Evolutionary conservation across 345 rosid genomes (phyloP).

Genomic region (Clarkia xantiana): DNA sequence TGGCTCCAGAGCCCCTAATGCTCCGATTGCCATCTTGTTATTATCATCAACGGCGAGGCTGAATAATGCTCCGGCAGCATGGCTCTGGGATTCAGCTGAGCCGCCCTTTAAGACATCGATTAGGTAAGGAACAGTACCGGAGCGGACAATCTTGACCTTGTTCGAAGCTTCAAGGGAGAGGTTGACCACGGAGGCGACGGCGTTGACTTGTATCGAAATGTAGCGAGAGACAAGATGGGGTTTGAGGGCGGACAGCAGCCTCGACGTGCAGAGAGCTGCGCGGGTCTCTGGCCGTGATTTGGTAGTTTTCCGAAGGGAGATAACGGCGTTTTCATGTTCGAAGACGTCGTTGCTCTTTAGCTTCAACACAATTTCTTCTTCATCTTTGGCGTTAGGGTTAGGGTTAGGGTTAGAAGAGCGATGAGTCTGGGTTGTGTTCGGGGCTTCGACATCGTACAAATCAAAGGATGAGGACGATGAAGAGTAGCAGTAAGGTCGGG

Average conservation of each 20-base stretch:
- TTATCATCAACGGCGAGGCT: conserved; percentile 68
- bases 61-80: conserved; percentile 68
- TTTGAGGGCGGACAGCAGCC: conserved; percentile 35
- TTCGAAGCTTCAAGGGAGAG: conserved; percentile 53
- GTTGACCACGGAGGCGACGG: conserved; percentile 59
- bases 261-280: conserved; percentile 37
- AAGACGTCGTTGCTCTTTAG: conserved; percentile 34
- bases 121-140: conserved; percentile 51
- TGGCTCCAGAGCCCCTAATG: conserved; percentile 68
- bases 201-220: conserved; percentile 48
- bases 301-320: conserved; percentile 45
- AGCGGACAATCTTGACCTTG: conserved; percentile 54
- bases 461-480: conserved; percentile 34
- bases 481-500: conserved; percentile 54
- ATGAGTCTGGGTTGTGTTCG: conserved; percentile 11
- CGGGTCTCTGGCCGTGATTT: conserved; percentile 37
- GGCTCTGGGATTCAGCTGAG: conserved; percentile 55
- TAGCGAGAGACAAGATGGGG: conserved; percentile 45
- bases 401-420: conserved; percentile 10
- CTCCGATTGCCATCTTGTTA: conserved; percentile 75
- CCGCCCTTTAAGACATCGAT: conserved; percentile 60
- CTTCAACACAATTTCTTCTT: conserved; percentile 33
- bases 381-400: conserved; percentile 37
- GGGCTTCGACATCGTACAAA: conserved; percentile 29
- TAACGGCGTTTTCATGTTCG: conserved; percentile 51